Conservation (phyloP, 257 asterid species). For the Ehretia macrophylla region DNA sequence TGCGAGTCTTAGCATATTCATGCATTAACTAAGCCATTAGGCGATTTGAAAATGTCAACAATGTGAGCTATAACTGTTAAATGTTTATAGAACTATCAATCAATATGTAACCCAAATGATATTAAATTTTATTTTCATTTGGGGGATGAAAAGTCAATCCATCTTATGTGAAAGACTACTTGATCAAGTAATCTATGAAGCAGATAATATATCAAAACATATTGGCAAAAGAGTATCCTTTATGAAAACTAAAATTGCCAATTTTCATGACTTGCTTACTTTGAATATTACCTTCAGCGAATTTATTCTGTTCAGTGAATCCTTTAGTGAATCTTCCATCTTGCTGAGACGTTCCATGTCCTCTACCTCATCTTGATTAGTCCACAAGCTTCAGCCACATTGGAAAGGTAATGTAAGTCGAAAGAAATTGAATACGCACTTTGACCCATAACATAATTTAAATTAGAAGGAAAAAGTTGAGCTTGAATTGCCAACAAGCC, state of each 20-base stretch:
- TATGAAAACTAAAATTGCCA: neutral
- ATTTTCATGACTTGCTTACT: neutral
- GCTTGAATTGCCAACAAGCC: neutral
- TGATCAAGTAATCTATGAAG: no score
- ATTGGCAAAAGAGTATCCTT: no score
- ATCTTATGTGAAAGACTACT: no score
- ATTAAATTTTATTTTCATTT: no score
- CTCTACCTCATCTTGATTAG: slow-evolving; percentile 66
- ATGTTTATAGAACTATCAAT: no score
- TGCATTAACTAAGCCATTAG: neutral
- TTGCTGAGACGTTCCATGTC: slow-evolving; percentile 60
- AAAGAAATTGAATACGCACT: neutral
- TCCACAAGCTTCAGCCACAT: slow-evolving; percentile 59
- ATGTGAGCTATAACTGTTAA: no score
- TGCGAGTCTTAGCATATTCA: neutral
- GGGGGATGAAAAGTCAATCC: no score
- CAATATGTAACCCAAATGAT: no score
- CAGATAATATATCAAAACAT: no score
- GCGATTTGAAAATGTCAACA: no score
- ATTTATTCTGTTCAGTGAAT: slow-evolving; percentile 49
- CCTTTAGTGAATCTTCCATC: slow-evolving; percentile 67
- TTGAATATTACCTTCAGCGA: slow-evolving; percentile 39
- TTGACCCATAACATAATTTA: neutral
- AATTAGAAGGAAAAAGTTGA: neutral
- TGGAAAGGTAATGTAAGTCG: slow-evolving; percentile 1